These are phyloP conservation scores for Pyricularia sp. DNA, from an alignment of 2,329 filamentous ascomycete species.

Conservation along the genomic window DNA sequence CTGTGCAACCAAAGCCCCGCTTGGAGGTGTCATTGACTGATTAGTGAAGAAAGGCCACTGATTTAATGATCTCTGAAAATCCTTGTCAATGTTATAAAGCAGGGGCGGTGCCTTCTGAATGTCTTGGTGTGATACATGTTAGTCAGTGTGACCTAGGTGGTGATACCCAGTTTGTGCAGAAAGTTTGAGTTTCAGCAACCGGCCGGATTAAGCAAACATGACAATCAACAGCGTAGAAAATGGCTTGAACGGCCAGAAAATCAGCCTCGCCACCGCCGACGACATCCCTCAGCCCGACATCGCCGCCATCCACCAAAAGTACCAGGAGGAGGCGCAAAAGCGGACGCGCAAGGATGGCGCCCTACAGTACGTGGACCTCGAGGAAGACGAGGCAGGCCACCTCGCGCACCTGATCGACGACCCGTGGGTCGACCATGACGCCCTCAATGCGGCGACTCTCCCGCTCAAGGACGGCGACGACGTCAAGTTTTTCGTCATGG, in stretches of 20 bases:
- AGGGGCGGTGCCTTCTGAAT: too few relatives aligned
- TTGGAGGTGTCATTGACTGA: too few relatives aligned
- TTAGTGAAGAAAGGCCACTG: too few relatives aligned
- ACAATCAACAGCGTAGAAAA: background rate
- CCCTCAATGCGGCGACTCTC: constrained; percentile 15
- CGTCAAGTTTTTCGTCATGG: constrained; percentile 22
- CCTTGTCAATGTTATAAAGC: too few relatives aligned
- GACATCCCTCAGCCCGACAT: background rate
- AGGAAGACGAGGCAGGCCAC: constrained; percentile 7
- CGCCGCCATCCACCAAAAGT: constrained; percentile 18
- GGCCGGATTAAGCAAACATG: background rate
- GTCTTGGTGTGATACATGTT: too few relatives aligned
- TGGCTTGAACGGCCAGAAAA: too few relatives aligned
- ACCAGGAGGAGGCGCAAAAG: constrained; percentile 23
- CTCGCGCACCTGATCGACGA: constrained; percentile 18
- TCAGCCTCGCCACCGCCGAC: too few relatives aligned
- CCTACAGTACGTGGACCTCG: constrained; percentile 22
- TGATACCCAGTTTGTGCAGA: too few relatives aligned
- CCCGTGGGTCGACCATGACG: constrained; percentile 24
- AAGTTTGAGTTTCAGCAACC: too few relatives aligned
- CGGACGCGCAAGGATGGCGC: constrained; percentile 21
- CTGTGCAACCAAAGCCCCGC: too few relatives aligned
- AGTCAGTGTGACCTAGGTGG: too few relatives aligned
- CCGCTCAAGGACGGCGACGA: constrained; percentile 17
- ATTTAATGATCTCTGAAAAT: too few relatives aligned